Base-by-base conservation (phyloP, 2,329 filamentous ascomycete species). In the Stylonectria norvegica region DNA sequence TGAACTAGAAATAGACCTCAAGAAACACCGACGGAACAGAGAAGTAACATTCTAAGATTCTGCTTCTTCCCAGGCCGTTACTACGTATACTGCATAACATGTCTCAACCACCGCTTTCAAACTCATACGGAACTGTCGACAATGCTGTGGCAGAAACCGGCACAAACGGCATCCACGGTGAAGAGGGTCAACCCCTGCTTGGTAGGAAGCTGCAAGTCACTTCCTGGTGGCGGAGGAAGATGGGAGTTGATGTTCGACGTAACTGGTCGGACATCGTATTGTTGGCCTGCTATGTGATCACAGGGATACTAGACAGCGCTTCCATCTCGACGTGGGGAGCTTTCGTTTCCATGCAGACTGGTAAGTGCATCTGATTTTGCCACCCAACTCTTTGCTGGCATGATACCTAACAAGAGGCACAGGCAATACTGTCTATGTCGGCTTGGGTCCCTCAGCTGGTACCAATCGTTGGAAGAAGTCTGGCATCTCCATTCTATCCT, bases 291-390 rank as follows among this genome's bases (percentile, higher is more conserved):
- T 90, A 89, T 60, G 66, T 86, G 48, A 83, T 89, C 58, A 90
- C 86, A 0, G 86, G 86, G 4, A 69, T 91, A 9, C 73, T 89
- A 6, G 86, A 91, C 64, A 87, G 83, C 63, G 81, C 84, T 3
- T 81, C 85, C 3, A 84, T 86, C 33, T 83, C 81, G 42, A 84
- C 85, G 29, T 90, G 85, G 82, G 84, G 85, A 10, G 83, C 83
- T 3, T 91, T 91, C 53, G 85, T 89, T 28, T 86, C 82, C 54
- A 90, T 90, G 86, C 86, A 90, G 59, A 90, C 86, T 20, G 85
- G 85, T 78, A 56, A 48, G 69, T 63, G 31, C 42, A 16, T 45
- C 30, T 30, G 38, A 11, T 28, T 11, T 6, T 8, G 4, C 3
- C n/a, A n/a, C n/a, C n/a, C n/a, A n/a, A n/a, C n/a, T n/a, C n/a